Percentiles rank a stretch among this genome's conserved stretches.
These are phyloP conservation scores for Arthrobotrys iridis DNA, from an alignment of 2,329 filamentous ascomycete species.

Conservation along the genomic window DNA sequence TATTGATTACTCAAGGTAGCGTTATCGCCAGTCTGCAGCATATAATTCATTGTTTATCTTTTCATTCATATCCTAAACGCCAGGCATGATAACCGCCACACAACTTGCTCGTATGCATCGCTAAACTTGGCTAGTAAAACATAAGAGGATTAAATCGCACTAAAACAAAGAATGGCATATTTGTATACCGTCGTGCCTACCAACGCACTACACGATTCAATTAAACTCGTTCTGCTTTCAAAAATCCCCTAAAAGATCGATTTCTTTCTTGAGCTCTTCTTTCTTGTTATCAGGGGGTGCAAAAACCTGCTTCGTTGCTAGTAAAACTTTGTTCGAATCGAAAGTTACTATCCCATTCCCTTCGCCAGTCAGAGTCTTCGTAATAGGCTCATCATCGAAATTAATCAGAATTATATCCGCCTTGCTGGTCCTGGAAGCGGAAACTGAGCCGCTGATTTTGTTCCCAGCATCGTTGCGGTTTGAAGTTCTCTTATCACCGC, in stretches of 20 bases:
- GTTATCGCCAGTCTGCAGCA: too few relatives aligned
- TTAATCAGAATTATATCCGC: slow-evolving; percentile 10
- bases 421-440: neutral
- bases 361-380: neutral
- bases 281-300: neutral
- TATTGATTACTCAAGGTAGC: too few relatives aligned
- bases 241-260: slow-evolving; percentile 19
- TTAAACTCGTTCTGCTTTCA: neutral
- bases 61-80: too few relatives aligned
- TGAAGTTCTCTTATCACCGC: neutral
- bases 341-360: neutral
- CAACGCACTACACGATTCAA: neutral
- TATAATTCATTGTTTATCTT: too few relatives aligned
- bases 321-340: slow-evolving; percentile 14
- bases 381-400: slow-evolving; percentile 30
- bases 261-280: neutral
- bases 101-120: too few relatives aligned
- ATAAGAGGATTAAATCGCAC: too few relatives aligned
- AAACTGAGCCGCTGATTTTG: neutral
- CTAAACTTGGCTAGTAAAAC: too few relatives aligned
- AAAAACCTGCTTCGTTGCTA: neutral
- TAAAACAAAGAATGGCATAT: neutral
- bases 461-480: neutral
- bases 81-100: too few relatives aligned
- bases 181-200: too few relatives aligned